Evolutionary conservation across 2,329 filamentous ascomycete species (phyloP).

Genomic region (Colletotrichum scovillei): DNA sequence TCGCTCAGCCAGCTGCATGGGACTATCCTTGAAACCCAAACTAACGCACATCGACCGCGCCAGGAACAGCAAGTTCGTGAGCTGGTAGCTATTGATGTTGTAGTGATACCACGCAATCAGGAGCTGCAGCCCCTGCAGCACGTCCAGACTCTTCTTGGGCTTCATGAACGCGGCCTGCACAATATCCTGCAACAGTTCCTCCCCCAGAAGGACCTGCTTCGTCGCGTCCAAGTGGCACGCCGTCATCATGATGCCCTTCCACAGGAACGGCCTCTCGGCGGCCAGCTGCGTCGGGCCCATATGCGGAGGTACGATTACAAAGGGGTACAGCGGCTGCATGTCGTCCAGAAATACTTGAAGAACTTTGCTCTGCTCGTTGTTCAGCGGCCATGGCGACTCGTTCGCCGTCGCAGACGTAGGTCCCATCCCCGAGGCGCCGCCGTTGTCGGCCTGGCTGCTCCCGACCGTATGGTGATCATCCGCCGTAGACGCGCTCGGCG

Average conservation of each 20-base stretch:
- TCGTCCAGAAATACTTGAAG: constrained; percentile 49
- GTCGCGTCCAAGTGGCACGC: constrained; percentile 54
- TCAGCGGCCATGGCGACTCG: constrained; percentile 54
- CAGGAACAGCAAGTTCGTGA: constrained; percentile 61
- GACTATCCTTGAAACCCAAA: constrained; percentile 50
- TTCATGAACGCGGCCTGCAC: constrained; percentile 51
- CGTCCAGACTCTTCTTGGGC: constrained; percentile 56
- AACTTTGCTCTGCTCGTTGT: constrained; percentile 52
- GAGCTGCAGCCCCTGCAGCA: constrained; percentile 59
- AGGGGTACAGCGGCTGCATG: constrained; percentile 55
- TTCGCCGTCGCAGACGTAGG: background rate
- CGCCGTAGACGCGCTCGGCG: constrained; percentile 37
- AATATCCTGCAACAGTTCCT: constrained; percentile 57
- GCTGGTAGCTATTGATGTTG: constrained; percentile 60
- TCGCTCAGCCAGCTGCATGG: constrained; percentile 28
- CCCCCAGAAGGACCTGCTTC: constrained; percentile 56
- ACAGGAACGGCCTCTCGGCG: constrained; percentile 55
- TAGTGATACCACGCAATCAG: constrained; percentile 61
- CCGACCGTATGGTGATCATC: constrained; percentile 36
- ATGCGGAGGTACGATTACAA: constrained; percentile 53
- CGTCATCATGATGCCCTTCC: constrained; percentile 62
- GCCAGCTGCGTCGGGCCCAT: constrained; percentile 51
- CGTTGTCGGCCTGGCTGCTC: constrained; percentile 21
- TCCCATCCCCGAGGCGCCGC: constrained; percentile 18
- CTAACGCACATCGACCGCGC: constrained; percentile 58